Evolutionary conservation across 768 basidiomycete species (phyloP), one percentile per base, ranked within the genome.

Genomic region (Lactarius hengduanensis): DNA sequence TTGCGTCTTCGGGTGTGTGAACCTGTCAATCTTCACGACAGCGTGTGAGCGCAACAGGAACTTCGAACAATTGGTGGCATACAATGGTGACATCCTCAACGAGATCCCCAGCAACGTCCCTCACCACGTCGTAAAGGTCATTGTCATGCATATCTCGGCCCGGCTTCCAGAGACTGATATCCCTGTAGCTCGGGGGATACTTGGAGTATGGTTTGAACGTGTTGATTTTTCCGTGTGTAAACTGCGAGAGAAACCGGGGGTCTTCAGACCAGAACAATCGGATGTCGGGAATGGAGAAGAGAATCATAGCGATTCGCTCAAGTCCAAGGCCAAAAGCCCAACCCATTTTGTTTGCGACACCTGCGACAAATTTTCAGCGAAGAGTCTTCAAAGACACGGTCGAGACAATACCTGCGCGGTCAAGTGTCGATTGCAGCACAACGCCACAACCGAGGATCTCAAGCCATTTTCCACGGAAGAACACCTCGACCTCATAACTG

Each of bases 251-350:
- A 83, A 99, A 99, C 15, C 96, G 88, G 20, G 83, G 72, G 73
- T 99, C 97, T 58, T 79, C 77, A 2, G 95, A 95, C 97, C 97
- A 99, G 82, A 99, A 99, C 16, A 99, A 81, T 20, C 97, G 90
- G 74, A 99, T 98, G 76, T 99, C 97, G 10, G 96, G 97, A 61
- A 99, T 96, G 16, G 89, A 89, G 79, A 90, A 98, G 57, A 99
- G 85, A 67, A 98, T 87, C 97, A 99, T 99, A 18, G 96, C 94
- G 69, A 98, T 96, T 38, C 97, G 86, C 74, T 99, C 97, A 54
- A 99, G 83, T 4, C 97, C 97, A 61, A 99, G 87, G 30, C 97
- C 97, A 73, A 98, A 98, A 0, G 97, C 97, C 96, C 97, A 99
- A 32, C 95, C 94, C 71, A 94, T 86, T 74, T 96, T 96, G 73